Base-by-base conservation (phyloP, 768 basidiomycete genomes). In the Clavaria fumosa region DNA sequence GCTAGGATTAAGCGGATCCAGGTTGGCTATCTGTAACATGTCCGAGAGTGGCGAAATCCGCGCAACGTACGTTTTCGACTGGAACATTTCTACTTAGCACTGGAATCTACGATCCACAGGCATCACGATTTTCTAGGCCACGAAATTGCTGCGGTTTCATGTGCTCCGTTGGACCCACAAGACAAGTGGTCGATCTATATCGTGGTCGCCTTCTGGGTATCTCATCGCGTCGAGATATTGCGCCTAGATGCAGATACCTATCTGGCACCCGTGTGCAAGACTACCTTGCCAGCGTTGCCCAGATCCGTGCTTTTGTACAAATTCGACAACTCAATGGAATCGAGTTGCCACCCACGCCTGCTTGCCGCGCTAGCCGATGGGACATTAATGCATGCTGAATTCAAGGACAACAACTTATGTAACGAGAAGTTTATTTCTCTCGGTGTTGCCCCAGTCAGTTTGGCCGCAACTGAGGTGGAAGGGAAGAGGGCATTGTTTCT, bases 311-410 rank as follows among this genome's bases (percentile, higher is more conserved):
- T 58, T 48, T 65, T 57, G 59, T 66, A 72, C 47, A 72, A 75
- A 46, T 86, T 90, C 51, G 69, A 68, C 31, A 46, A 35, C 45
- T 63, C 43, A 9, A 53, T 53, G 31, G 54, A 35, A 17, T 38
- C 54, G 19, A 53, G 62, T 50, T 53, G 48, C 45, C 55, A 66
- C 50, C 47, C 72, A 1, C 70, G 78, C 43, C 60, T 91, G 6
- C 60, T 93, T 21, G 71, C 70, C 12, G 88, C 88, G 3, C 61
- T 88, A 7, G 72, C 67, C 2, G 73, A 93, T 50, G 89, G 89
- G 2, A 72, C 72, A 11, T 60, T 89, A 19, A 67, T 70, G 3
- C 61, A 69, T 7, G 72, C 70, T 47, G 41, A 56, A 0, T 73
- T 77, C 53, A 63, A 67, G 43, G 56, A 54, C 5, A 53, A 54